Percentiles rank a stretch among this genome's conserved stretches.
Evolutionary conservation across 345 rosid genomes (phyloP).

Genomic region (Syzygium oleosum): DNA sequence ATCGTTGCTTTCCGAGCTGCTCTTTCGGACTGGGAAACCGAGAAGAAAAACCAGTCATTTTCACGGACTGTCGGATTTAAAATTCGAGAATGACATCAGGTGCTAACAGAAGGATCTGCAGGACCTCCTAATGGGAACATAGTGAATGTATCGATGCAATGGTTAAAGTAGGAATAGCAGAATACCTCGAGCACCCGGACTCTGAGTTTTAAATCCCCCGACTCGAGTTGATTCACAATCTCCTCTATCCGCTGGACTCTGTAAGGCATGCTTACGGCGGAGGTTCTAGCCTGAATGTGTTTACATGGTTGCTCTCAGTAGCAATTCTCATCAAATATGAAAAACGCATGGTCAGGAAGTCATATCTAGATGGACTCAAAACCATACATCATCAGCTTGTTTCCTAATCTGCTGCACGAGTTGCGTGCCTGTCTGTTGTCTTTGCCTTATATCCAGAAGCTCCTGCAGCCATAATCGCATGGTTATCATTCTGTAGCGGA

Average conservation of each 20-base stretch:
- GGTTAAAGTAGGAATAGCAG: background rate
- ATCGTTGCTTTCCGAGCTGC: constrained; percentile 80
- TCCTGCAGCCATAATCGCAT: constrained; percentile 35
- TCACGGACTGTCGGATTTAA: background rate
- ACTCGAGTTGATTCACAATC: constrained; percentile 77
- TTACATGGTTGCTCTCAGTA: constrained; percentile 3
- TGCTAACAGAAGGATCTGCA: background rate
- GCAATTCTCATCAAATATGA: background rate
- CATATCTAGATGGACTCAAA: background rate
- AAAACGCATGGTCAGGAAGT: background rate
- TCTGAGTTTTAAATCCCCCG: constrained; percentile 85
- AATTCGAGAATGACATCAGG: background rate
- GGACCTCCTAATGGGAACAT: background rate
- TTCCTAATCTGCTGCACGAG: constrained; percentile 74
- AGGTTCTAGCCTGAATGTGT: constrained; percentile 58
- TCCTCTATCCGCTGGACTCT: constrained; percentile 81
- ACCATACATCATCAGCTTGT: constrained; percentile 78
- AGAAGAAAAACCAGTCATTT: background rate
- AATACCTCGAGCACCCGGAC: constrained; percentile 94
- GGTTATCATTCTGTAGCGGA: background rate
- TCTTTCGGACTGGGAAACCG: constrained; percentile 63
- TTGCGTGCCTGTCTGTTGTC: constrained; percentile 41
- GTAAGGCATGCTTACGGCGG: constrained; percentile 80
- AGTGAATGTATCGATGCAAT: background rate
- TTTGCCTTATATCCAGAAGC: constrained; percentile 63